A percentile compares a stretch with the other conserved stretches of the same genome.
phyloP scores from a whole-genome alignment of 345 rosid genomes.

The Populus euphratica region DNA sequence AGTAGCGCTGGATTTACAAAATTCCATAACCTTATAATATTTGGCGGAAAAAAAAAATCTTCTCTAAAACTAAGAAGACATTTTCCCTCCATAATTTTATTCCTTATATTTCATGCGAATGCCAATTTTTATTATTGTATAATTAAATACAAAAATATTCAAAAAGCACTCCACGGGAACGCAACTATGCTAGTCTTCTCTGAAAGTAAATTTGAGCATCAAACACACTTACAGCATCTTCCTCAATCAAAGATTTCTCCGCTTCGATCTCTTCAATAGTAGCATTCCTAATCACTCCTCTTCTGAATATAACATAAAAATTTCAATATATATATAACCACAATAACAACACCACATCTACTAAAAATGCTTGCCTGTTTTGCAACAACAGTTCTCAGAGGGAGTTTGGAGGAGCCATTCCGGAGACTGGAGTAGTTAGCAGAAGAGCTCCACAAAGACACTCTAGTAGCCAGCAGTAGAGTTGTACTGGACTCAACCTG shows the following conservation, averaged over 20 bases:
- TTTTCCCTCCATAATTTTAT: no score
- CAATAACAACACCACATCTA: not conserved
- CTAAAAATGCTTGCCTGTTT: slow-evolving; percentile 42
- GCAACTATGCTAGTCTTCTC: no score
- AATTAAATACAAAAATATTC: no score
- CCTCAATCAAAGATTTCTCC: slow-evolving; percentile 70
- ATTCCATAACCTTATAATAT: not conserved
- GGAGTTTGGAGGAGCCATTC: slow-evolving; percentile 21
- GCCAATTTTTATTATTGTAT: no score
- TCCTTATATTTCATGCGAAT: no score
- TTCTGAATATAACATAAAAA: slow-evolving; percentile 30
- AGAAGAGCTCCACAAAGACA: slow-evolving; percentile 33
- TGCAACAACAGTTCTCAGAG: slow-evolving; percentile 28
- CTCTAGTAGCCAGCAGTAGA: slow-evolving; percentile 4
- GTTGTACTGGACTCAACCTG: slow-evolving; percentile 37
- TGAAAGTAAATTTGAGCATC: not conserved
- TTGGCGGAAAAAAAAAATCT: no score
- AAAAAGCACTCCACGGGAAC: no score
- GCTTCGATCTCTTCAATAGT: slow-evolving; percentile 91
- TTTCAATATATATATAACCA: not conserved
- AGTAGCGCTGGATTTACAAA: not conserved
- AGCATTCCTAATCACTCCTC: slow-evolving; percentile 59
- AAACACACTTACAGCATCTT: slow-evolving; percentile 58
- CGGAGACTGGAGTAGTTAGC: slow-evolving; percentile 27
- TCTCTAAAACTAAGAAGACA: no score